phyloP scores from a whole-genome alignment of 140 eudicot genomes.

The Cichorium intybus region DNA sequence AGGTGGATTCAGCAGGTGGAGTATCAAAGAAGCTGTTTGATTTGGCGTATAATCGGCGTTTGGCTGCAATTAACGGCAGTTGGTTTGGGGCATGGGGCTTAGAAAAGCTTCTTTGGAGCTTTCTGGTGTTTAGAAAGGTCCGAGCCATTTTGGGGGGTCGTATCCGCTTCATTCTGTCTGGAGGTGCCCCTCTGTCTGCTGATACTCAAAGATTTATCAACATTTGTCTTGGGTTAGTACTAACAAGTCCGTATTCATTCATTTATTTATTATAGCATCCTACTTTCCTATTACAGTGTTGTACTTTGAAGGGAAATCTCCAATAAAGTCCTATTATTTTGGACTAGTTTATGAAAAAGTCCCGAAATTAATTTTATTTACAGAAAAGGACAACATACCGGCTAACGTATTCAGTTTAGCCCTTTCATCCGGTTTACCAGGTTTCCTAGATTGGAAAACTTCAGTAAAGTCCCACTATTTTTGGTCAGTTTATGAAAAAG shows the following conservation, averaged over 20 bases:
- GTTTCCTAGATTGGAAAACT: too few species aligned
- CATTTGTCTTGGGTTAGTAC: slow-evolving; percentile 81
- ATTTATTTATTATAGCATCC: not conserved
- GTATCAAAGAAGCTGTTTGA: slow-evolving; percentile 67
- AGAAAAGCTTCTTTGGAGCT: slow-evolving; percentile 77
- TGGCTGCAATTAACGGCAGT: slow-evolving; percentile 80
- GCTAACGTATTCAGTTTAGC: too few species aligned
- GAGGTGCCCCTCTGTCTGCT: slow-evolving; percentile 94
- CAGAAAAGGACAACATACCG: too few species aligned
- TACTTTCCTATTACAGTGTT: too few species aligned
- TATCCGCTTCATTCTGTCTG: slow-evolving; percentile 83
- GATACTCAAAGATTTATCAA: slow-evolving; percentile 97
- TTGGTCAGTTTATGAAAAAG: too few species aligned
- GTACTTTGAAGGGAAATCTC: too few species aligned
- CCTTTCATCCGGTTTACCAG: too few species aligned
- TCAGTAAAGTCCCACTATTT: too few species aligned
- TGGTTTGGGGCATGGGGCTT: slow-evolving; percentile 96
- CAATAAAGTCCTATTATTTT: too few species aligned
- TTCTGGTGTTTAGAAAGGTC: slow-evolving; percentile 75
- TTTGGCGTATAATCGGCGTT: slow-evolving; percentile 60
- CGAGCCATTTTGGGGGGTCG: slow-evolving; percentile 92
- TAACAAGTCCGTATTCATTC: slow-evolving; percentile 1
- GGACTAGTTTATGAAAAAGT: too few species aligned
- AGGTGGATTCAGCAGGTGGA: slow-evolving; percentile 96
- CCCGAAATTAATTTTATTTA: too few species aligned